Base-by-base conservation (phyloP, 202 grass and related monocot species). In the Hordeum pubiflorum region DNA sequence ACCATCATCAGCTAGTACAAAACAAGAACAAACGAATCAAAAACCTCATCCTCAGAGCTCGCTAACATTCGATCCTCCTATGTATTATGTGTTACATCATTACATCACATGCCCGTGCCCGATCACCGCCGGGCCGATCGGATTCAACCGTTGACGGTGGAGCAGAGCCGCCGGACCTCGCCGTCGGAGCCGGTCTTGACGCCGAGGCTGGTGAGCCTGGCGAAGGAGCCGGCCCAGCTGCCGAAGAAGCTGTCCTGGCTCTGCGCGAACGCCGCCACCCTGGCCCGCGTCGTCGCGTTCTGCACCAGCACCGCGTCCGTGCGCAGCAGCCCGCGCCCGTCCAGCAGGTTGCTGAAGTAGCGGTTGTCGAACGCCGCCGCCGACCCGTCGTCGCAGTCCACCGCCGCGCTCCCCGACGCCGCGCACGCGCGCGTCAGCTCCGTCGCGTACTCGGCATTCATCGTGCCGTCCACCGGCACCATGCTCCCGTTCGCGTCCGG, bases 311-410 rank as follows among this genome's bases (percentile, higher is more conserved):
- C 88, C 46, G 95, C 87, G 79, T 98, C 95, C 10, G 95, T 92
- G 52, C 79, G 88, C 75, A 98, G 77, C 40, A 98, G 85, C 24
- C 95, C 95, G 17, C 79, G 87, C 61, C 90, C 90, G 7, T 52
- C 81, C 31, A 98, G 78, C 44, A 94, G 88, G 84, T 94, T 98
- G 68, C 6, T 52, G 88, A 86, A 98, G 86, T 98, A 98, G 11
- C 88, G 86, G 84, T 93, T 98, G 76, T 98, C 92, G 71, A 98
- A 98, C 31, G 17, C 37, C 34, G 69, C 34, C 65, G 86, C 80
- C 62, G 90, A 94, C 24, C 89, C 92, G 11, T 78, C 60, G 73
- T 94, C 95, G 77, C 91, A 94, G 39, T 41, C 87, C 77, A 98
- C 95, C 10, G 82, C 68, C 14, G 79, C 34, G 22, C 13, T 58